phyloP scores from a whole-genome alignment of 352 stramenopile species.

The Globisporangium megalacanthum region DNA sequence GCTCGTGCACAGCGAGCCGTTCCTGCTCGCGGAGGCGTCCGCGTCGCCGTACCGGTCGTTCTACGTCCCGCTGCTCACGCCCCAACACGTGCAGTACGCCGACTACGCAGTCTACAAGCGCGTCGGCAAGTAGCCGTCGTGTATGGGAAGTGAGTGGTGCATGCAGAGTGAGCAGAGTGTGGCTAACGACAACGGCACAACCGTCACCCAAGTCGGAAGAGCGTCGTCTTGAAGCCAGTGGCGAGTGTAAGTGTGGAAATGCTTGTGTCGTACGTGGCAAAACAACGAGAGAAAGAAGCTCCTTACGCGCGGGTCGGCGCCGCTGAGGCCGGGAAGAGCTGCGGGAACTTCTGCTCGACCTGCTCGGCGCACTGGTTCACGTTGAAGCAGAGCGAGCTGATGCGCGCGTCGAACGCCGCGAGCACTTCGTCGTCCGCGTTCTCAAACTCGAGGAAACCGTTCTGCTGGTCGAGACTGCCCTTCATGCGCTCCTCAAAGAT shows the following conservation, averaged over 20 bases:
- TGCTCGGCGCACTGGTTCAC: constrained; percentile 83
- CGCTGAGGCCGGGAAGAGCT: constrained; percentile 20
- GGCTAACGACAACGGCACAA: too few relatives aligned
- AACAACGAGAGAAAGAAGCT: background rate
- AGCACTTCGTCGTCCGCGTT: constrained; percentile 72
- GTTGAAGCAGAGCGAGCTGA: constrained; percentile 82
- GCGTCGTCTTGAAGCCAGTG: too few relatives aligned
- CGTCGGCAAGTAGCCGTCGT: constrained; percentile 13
- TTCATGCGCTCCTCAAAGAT: constrained; percentile 92
- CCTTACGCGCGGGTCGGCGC: constrained; percentile 4
- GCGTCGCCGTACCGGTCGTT: constrained; percentile 65
- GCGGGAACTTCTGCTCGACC: constrained; percentile 71
- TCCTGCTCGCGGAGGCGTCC: constrained; percentile 59
- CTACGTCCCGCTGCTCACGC: constrained; percentile 68
- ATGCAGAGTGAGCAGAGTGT: too few relatives aligned
- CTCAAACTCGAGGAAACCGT: constrained; percentile 82
- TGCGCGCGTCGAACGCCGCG: constrained; percentile 65
- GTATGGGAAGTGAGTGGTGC: too few relatives aligned
- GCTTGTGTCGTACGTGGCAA: too few relatives aligned
- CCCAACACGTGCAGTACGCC: constrained; percentile 41
- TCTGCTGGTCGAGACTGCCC: constrained; percentile 89
- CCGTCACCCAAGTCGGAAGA: too few relatives aligned
- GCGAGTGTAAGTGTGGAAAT: too few relatives aligned
- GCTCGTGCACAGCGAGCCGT: constrained; percentile 42
- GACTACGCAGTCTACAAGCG: constrained; percentile 71